Base-by-base conservation (phyloP, 768 basidiomycete genomes). In the Kwoniella heveanensis region DNA sequence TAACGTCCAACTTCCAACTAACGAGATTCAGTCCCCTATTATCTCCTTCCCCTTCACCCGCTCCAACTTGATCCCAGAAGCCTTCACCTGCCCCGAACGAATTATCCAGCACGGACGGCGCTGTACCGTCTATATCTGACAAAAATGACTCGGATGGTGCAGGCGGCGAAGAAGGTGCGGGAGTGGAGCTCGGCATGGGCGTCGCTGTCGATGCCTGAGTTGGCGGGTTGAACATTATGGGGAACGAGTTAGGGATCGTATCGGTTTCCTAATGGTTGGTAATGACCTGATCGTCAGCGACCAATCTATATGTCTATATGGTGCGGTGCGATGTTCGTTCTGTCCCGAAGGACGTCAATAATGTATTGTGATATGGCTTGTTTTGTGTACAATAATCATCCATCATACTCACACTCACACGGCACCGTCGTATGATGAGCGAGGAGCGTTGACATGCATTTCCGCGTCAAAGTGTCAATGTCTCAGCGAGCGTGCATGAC, bases 1-100 rank as follows among this genome's bases (percentile, higher is more conserved):
- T 67, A 25, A 78, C 72, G 25, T 70, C 76, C 44, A 70, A 56
- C 54, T 79, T 79, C 77, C 77, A 79, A 15, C 66, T 71, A 12
- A 79, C 77, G 5, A 77, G 60, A 62, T 79, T 79, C 61, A 79
- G 54, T 0, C 8, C 39, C 17, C 39, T 44, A 44, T 44, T 44
- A 44, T 44, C 39, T 19, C 39, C 39, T 10, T 44, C 39, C 15
- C 39, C 39, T 44, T 44, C 39, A 19, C 39, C 22, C 19, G 30
- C 26, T 49, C 57, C 3, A 9, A 17, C 39, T 19, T 44, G 10
- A 17, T 44, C 39, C 39, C 39, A 7, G 36, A 57, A n/a, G 64
- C 39, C 39, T 9, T 44, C 39, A 17, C 39, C 39, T 3, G 39
- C 72, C 5, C 66, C 68, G 19, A 48, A 56, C 6, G 65, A 55